Conservation (phyloP, 2,329 filamentous ascomycete genomes). For the Gyromitra esculenta region DNA sequence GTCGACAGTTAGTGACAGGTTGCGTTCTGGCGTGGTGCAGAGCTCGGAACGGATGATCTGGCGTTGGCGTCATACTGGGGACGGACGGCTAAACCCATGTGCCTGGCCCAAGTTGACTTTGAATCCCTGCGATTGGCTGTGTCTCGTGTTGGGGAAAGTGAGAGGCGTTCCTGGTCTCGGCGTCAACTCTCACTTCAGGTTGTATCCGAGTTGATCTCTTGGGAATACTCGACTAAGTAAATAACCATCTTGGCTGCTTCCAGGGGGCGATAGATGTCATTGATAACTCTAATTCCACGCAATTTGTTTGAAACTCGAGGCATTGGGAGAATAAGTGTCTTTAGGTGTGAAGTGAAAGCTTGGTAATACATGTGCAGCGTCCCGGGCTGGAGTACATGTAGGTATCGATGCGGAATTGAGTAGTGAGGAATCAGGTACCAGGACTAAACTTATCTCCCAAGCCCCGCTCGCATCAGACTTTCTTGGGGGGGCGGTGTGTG, state of each 20-base stretch:
- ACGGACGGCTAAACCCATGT: constrained; percentile 23
- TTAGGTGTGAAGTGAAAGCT: constrained; percentile 7
- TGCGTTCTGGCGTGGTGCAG: constrained; percentile 11
- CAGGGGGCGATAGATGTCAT: background rate
- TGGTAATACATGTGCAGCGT: constrained; percentile 1
- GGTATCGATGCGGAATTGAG: background rate
- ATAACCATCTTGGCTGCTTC: background rate
- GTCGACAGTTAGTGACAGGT: constrained; percentile 5
- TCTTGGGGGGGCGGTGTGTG: constrained; percentile 2
- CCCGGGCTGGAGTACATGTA: constrained; percentile 3
- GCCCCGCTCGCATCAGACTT: background rate
- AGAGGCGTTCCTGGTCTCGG: constrained; percentile 6
- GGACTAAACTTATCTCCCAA: constrained; percentile 37
- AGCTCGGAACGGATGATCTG: constrained; percentile 35
- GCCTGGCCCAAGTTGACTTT: background rate
- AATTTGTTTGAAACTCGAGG: constrained; percentile 17
- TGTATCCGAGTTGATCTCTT: background rate
- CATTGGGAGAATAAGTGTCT: background rate
- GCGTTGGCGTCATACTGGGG: constrained; percentile 35
- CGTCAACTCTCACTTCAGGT: background rate
- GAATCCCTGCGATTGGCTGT: background rate
- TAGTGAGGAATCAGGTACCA: background rate
- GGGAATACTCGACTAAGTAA: background rate
- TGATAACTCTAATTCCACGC: constrained; percentile 16
- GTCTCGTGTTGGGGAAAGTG: background rate